Percentiles rank a stretch among this genome's conserved stretches.
These are phyloP conservation scores for Dactylonectria macrodidyma DNA, from an alignment of 2,329 filamentous ascomycete genomes.

Conservation along the genomic window DNA sequence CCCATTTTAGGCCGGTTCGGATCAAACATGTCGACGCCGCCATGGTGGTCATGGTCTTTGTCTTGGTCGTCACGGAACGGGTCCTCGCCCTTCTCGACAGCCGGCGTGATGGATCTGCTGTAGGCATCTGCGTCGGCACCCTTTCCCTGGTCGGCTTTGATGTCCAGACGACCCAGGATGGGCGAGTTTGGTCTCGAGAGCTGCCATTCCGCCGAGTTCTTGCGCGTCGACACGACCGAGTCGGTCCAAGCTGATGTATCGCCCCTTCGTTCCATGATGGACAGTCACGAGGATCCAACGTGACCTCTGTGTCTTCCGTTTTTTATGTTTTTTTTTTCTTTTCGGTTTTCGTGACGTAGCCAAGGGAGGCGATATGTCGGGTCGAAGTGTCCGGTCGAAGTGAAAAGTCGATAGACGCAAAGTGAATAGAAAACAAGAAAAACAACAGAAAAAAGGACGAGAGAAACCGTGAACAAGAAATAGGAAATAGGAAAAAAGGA, in stretches of 20 bases:
- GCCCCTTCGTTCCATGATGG: not conserved
- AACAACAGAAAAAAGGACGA: not conserved
- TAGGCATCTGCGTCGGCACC: not conserved
- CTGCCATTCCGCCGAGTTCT: not conserved
- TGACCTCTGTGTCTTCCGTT: not conserved
- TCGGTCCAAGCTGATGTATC: not conserved
- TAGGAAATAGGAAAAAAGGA: not conserved
- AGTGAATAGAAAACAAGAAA: not conserved
- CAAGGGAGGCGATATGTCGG: too few relatives aligned
- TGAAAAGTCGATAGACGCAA: not conserved
- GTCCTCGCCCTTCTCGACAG: not conserved
- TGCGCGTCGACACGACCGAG: not conserved
- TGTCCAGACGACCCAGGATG: not conserved
- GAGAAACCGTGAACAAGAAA: not conserved
- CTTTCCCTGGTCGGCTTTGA: not conserved
- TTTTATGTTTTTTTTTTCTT: not conserved
- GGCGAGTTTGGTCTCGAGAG: not conserved
- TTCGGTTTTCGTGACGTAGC: not conserved
- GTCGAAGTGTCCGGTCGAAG: not conserved
- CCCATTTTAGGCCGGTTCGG: slow-evolving; percentile 51
- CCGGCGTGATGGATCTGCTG: not conserved
- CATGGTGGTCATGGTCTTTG: not conserved
- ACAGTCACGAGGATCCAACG: not conserved
- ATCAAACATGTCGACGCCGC: slow-evolving; percentile 30
- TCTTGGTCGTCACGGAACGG: not conserved